Evolutionary conservation across 805 yeast genomes (phyloP), one percentile per base, ranked within the genome.

Genomic region (Saturnispora sekii): DNA sequence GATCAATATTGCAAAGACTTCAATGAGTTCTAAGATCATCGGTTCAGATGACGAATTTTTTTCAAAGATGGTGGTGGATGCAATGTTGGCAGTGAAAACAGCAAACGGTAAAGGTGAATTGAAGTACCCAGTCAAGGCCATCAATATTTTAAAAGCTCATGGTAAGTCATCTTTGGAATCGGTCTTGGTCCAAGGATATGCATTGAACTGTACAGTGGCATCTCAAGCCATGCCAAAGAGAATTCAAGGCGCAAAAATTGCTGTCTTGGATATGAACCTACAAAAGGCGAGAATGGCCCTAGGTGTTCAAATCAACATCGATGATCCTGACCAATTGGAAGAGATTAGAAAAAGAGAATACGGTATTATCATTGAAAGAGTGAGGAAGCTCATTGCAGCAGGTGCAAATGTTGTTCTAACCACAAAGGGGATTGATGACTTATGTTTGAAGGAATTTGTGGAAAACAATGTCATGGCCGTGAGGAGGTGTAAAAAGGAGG

Each of bases 211-310:
- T 69, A 90, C 97, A 0, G 85, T 93, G 47, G 98, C 97, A 1
- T 84, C 96, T 11, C 97, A 90, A 66, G 97, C 97, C 14, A 94
- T 93, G 97, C 72, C 78, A 51, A 86, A 83, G 57, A 70, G 73
- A 42, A 69, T 88, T 39, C 64, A 66, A 10, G 70, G 74, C 52
- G 94, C 96, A 40, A 81, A 79, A 55, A 84, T 88, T 54, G 97
- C 97, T 3, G 79, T 87, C 53, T 72, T 88, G 58, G 97, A 88
- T 66, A 76, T 93, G 64, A 90, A 94, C 66, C 70, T 93, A 60
- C 98, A 94, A 63, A 90, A 89, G 64, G 93, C 96, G 2, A 79
- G 89, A 61, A 87, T 93, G 96, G 96, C 97, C 35, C 79, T 93
- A 79, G 99, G 99, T 45, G 97, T 93, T 43, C 95, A 88, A 64